Evolutionary conservation across 2,329 filamentous ascomycete genomes (phyloP).

Genomic region (Penicillium sp.): DNA sequence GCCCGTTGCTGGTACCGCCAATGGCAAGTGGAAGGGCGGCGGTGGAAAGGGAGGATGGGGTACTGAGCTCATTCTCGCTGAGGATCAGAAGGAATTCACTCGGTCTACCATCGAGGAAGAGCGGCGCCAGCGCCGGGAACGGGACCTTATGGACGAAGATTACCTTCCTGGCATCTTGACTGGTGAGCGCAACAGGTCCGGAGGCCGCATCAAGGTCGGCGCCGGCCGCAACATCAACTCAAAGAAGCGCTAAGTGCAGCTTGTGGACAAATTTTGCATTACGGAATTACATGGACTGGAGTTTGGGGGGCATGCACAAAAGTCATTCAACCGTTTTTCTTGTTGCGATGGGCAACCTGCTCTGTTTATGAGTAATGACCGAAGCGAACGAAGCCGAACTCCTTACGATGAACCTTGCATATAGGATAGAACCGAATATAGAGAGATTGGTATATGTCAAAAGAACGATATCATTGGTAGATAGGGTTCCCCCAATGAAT

Average conservation of each 20-base stretch:
- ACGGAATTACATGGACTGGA: constrained; percentile 32
- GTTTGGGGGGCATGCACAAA: constrained; percentile 32
- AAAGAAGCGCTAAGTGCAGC: constrained; percentile 57
- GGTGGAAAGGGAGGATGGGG: constrained; percentile 92
- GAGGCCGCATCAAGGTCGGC: constrained; percentile 77
- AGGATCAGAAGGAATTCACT: constrained; percentile 94
- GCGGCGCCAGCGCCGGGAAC: constrained; percentile 65
- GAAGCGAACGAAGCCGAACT: constrained; percentile 14
- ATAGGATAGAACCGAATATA: constrained; percentile 27
- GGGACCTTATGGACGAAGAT: constrained; percentile 93
- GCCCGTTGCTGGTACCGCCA: constrained; percentile 79
- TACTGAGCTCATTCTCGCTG: constrained; percentile 78
- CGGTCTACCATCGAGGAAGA: constrained; percentile 68
- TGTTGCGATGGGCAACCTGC: constrained; percentile 11
- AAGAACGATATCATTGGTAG: constrained; percentile 21
- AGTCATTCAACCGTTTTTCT: constrained; percentile 25
- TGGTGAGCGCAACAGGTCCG: constrained; percentile 71
- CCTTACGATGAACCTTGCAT: constrained; percentile 32
- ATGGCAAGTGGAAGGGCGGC: constrained; percentile 70
- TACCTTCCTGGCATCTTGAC: constrained; percentile 85
- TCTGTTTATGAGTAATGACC: constrained; percentile 28
- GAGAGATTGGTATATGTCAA: constrained; percentile 15
- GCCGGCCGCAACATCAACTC: constrained; percentile 88
- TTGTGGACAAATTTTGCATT: constrained; percentile 29
- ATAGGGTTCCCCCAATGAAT: constrained; percentile 17